phyloP scores from a whole-genome alignment of 495 filamentous ascomycete genomes.

The Astrocystis sublimbata region DNA sequence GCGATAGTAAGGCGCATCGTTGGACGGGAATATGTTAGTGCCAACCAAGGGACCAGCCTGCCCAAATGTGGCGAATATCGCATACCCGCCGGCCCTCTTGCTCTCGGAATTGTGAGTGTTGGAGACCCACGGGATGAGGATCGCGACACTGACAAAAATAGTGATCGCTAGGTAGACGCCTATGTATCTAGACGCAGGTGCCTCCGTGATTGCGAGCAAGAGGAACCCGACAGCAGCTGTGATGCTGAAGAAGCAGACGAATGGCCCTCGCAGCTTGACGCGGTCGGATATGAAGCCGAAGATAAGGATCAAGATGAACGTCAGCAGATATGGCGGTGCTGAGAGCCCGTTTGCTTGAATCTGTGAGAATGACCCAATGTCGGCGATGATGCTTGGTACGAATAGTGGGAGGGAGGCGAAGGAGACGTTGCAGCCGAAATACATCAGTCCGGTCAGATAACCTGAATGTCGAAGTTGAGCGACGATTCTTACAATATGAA shows the following conservation, averaged over 20 bases:
- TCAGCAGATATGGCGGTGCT: conserved; percentile 58
- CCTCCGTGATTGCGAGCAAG: conserved; percentile 31
- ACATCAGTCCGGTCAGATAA: conserved; percentile 45
- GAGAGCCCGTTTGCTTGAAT: conserved; percentile 54
- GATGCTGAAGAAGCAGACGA: conserved; percentile 52
- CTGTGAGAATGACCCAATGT: conserved; percentile 38
- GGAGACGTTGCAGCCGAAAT: conserved; percentile 60
- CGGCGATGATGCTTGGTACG: conserved; percentile 59
- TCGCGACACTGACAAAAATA: conserved; percentile 29
- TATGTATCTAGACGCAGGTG: conserved; percentile 27
- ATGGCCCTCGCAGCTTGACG: conserved; percentile 48
- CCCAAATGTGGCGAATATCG: conserved; percentile 24
- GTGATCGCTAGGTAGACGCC: conserved; percentile 33
- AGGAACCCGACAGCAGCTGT: conserved; percentile 34
- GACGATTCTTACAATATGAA: background rate
- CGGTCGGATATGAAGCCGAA: conserved; percentile 55
- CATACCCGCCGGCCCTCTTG: conserved; percentile 27
- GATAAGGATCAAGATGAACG: conserved; percentile 53
- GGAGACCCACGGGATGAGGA: conserved; percentile 28
- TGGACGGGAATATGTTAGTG: conserved; percentile 31
- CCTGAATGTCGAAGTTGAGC: conserved; percentile 1
- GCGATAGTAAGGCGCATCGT: conserved; percentile 28
- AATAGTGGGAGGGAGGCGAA: conserved; percentile 63
- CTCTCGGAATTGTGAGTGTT: conserved; percentile 33
- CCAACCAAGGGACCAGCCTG: conserved; percentile 26